phyloP scores from a whole-genome alignment of 2,329 filamentous ascomycete species.

The Myriosclerotinia curreyana region DNA sequence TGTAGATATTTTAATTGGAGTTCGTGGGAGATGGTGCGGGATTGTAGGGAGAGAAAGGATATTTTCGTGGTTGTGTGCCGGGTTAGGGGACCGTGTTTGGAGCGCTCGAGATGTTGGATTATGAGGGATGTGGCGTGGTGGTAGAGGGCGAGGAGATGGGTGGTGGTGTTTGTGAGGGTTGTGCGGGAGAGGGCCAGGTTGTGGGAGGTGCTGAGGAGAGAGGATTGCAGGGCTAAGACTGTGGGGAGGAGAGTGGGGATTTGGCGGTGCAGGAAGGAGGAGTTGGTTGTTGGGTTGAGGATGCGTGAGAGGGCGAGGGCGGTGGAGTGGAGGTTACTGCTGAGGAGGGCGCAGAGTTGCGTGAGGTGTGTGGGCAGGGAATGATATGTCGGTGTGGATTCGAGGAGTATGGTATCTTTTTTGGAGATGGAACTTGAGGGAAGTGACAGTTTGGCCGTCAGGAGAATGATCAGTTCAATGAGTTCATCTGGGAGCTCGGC shows the following conservation, averaged over 20 bases:
- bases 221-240: slow-evolving; percentile 41
- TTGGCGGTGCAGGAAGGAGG: slow-evolving; percentile 56
- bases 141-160: slow-evolving; percentile 30
- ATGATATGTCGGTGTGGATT: slow-evolving; percentile 51
- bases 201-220: background rate
- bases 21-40: slow-evolving; percentile 26
- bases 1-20: slow-evolving; percentile 27
- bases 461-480: slow-evolving; percentile 53
- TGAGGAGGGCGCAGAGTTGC: slow-evolving; percentile 47
- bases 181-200: slow-evolving; percentile 6
- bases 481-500: slow-evolving; percentile 45
- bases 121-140: slow-evolving; percentile 30
- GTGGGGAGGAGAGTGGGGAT: slow-evolving; percentile 49
- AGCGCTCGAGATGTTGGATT: slow-evolving; percentile 37
- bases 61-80: slow-evolving; percentile 30
- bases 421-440: slow-evolving; percentile 39
- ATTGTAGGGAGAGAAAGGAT: slow-evolving; percentile 28
- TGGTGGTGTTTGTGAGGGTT: slow-evolving; percentile 25
- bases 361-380: slow-evolving; percentile 50
- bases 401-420: slow-evolving; percentile 45
- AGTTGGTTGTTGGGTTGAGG: slow-evolving; percentile 47
- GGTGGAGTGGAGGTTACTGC: slow-evolving; percentile 48
- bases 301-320: slow-evolving; percentile 51
- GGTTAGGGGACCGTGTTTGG: slow-evolving; percentile 34
- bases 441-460: slow-evolving; percentile 45